Evolutionary conservation across 2,329 filamentous ascomycete genomes (phyloP).

Genomic region (Pseudocercospora pini-densiflorae): DNA sequence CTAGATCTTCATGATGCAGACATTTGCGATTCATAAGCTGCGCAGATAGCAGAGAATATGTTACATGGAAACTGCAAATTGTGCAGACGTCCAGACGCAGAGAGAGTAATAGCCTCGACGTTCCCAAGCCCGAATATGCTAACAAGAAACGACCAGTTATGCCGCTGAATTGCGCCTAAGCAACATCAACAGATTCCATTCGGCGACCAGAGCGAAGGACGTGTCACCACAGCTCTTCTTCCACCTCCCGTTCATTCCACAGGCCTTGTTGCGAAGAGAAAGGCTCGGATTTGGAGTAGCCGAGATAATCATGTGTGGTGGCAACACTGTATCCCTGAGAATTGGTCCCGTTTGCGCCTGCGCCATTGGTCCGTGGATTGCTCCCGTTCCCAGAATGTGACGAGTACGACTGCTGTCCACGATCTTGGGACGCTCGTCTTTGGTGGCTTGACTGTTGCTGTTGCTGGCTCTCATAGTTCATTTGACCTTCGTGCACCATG

Average conservation of each 20-base stretch:
- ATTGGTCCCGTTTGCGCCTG: conserved; percentile 17
- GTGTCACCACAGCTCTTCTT: conserved; percentile 38
- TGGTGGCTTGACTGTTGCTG: conserved; percentile 29
- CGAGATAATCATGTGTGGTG: conserved; percentile 41
- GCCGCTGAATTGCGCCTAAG: neutral
- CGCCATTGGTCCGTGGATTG: conserved; percentile 23
- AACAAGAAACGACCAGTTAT: neutral
- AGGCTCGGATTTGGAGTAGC: conserved; percentile 37
- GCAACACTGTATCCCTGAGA: conserved; percentile 39
- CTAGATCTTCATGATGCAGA: neutral
- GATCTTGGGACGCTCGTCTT: conserved; percentile 29
- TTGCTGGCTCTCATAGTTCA: conserved; percentile 13
- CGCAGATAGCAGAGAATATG: conserved; percentile 12
- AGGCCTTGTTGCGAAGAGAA: conserved; percentile 33
- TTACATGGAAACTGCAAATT: neutral
- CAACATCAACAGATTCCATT: neutral
- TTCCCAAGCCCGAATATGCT: neutral
- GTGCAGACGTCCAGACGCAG: neutral
- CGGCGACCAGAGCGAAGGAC: neutral
- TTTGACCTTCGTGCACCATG: conserved; percentile 29
- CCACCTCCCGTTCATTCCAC: conserved; percentile 39
- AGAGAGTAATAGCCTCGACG: neutral
- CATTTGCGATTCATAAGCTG: conserved; percentile 3
- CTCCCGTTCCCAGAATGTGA: conserved; percentile 17
- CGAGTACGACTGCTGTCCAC: conserved; percentile 29